Evolutionary conservation across 139 green algal genomes (phyloP).

Genomic region (Edaphochlamys debaryana): DNA sequence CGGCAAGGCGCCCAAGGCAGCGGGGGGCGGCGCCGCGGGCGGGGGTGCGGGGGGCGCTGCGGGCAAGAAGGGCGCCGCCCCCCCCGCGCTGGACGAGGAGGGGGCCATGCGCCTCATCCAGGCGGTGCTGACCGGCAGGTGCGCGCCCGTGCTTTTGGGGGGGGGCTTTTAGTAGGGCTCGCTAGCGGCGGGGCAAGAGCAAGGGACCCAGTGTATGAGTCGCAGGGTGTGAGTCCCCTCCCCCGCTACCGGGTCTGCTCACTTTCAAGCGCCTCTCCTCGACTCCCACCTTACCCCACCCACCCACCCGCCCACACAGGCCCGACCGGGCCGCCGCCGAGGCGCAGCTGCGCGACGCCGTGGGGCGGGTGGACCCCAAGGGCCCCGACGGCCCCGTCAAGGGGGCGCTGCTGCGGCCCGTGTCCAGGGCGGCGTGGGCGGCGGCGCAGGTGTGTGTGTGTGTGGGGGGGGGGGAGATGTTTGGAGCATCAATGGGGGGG

Average conservation of each 20-base stretch:
- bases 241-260: no score
- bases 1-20: slow-evolving; percentile 31
- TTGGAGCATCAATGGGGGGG: no score
- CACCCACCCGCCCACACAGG: not conserved
- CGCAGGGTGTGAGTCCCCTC: no score
- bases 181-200: no score
- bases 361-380: slow-evolving; percentile 59
- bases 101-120: slow-evolving; percentile 49
- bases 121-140: slow-evolving; percentile 51
- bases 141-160: no score
- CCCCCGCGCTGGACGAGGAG: slow-evolving; percentile 52
- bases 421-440: slow-evolving; percentile 64
- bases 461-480: no score
- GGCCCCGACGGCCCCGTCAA: slow-evolving; percentile 51
- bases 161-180: no score
- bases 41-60: slow-evolving; percentile 18
- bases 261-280: no score
- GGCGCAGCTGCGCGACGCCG: slow-evolving; percentile 61
- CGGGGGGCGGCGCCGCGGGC: not conserved
- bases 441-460: no score
- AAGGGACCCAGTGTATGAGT: no score
- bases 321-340: slow-evolving; percentile 56
- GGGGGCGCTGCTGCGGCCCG: slow-evolving; percentile 55
- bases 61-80: not conserved
- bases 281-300: no score